A percentile compares a stretch with the other conserved stretches of the same genome.
Conservation (phyloP, 2,329 filamentous ascomycete species). For the Penicillium thymicola region DNA sequence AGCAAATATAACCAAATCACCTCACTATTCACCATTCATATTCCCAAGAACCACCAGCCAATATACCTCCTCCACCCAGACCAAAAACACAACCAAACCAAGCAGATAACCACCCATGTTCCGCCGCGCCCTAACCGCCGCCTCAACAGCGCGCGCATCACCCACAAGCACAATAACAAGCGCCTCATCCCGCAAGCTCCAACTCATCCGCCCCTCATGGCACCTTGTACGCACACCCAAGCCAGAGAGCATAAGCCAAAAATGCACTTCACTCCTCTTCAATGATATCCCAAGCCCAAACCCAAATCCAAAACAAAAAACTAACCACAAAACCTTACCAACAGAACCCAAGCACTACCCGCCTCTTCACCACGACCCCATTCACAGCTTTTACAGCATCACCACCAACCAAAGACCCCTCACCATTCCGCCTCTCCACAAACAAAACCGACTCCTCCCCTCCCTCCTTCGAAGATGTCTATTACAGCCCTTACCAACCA, state of each 20-base stretch:
- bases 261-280: not conserved
- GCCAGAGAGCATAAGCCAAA: not conserved
- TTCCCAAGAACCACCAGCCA: not conserved
- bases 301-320: not conserved
- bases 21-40: not conserved
- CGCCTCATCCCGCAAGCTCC: slow-evolving; percentile 9
- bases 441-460: slow-evolving; percentile 16
- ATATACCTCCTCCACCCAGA: not conserved
- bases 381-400: slow-evolving; percentile 14
- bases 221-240: slow-evolving; percentile 12
- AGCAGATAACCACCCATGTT: slow-evolving; percentile 9
- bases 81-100: not conserved
- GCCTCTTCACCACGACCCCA: slow-evolving; percentile 15
- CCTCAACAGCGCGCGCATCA: slow-evolving; percentile 11
- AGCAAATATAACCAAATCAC: not conserved
- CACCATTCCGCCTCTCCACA: slow-evolving; percentile 22
- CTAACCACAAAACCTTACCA: not conserved
- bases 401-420: slow-evolving; percentile 13
- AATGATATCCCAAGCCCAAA: not conserved
- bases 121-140: slow-evolving; percentile 13
- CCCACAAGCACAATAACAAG: slow-evolving; percentile 3
- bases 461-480: slow-evolving; percentile 26
- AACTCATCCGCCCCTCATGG: slow-evolving; percentile 15
- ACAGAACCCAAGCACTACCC: not conserved
- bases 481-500: slow-evolving; percentile 57